These are phyloP conservation scores for Stagonosporopsis cucurbitacearum DNA, from an alignment of 2,329 filamentous ascomycete species.

Conservation along the genomic window DNA sequence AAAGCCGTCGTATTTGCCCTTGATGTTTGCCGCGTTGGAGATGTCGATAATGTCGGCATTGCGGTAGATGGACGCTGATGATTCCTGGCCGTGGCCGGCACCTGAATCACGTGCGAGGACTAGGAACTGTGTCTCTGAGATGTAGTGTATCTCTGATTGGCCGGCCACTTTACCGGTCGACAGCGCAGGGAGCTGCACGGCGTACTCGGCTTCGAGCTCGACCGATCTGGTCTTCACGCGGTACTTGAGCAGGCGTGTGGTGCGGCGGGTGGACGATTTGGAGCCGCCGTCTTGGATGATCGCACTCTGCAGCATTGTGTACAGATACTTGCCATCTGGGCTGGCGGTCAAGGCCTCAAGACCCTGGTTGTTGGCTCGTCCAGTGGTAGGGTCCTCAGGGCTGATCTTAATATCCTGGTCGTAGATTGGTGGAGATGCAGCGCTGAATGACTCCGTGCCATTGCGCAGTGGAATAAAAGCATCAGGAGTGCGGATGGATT, in stretches of 20 bases:
- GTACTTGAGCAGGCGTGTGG: constrained; percentile 70
- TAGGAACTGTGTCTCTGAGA: constrained; percentile 69
- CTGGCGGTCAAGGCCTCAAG: constrained; percentile 73
- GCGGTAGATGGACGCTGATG: constrained; percentile 66
- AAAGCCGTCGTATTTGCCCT: constrained; percentile 50
- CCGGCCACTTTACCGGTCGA: constrained; percentile 63
- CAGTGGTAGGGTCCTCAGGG: constrained; percentile 65
- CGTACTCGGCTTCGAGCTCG: constrained; percentile 65
- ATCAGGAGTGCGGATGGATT: constrained; percentile 68
- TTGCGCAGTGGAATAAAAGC: constrained; percentile 71
- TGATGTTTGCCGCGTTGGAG: constrained; percentile 66
- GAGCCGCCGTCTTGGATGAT: constrained; percentile 60
- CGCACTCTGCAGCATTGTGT: constrained; percentile 70
- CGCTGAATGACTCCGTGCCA: constrained; percentile 65
- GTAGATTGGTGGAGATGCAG: constrained; percentile 69
- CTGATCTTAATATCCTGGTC: constrained; percentile 55
- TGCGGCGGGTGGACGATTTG: constrained; percentile 60
- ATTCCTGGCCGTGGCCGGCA: constrained; percentile 63
- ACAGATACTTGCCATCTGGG: constrained; percentile 68
- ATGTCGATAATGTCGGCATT: constrained; percentile 75
- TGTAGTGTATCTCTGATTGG: constrained; percentile 72
- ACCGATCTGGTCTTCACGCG: constrained; percentile 59
- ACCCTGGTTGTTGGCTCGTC: constrained; percentile 76
- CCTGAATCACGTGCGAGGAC: constrained; percentile 69
- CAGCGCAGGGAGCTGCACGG: constrained; percentile 69